Evolutionary conservation across 495 filamentous ascomycete species (phyloP).

Genomic region (Staphylotrichum longicolle): DNA sequence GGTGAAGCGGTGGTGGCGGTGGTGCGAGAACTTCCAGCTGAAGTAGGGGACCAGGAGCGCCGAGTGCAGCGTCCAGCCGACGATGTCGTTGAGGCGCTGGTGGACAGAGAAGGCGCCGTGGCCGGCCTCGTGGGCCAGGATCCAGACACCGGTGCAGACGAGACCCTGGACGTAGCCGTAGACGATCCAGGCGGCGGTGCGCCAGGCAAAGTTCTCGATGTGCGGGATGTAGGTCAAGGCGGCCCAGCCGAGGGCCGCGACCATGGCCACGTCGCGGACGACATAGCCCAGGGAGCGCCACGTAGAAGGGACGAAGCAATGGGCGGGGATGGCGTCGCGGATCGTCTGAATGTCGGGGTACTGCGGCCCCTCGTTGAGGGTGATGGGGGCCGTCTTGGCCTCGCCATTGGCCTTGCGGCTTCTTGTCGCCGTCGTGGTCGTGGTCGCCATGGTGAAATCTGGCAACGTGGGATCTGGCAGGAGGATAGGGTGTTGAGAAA

Average conservation of each 20-base stretch:
- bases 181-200: slow-evolving; percentile 57
- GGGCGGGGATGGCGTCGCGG: slow-evolving; percentile 71
- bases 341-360: slow-evolving; percentile 75
- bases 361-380: slow-evolving; percentile 62
- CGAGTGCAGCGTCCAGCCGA: slow-evolving; percentile 81
- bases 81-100: slow-evolving; percentile 75
- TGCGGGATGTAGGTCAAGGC: slow-evolving; percentile 61
- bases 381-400: slow-evolving; percentile 33
- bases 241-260: slow-evolving; percentile 60
- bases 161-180: slow-evolving; percentile 77
- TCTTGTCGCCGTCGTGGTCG: slow-evolving; percentile 25
- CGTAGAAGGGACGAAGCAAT: slow-evolving; percentile 75
- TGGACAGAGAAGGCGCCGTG: slow-evolving; percentile 83
- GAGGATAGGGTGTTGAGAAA: neutral
- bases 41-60: slow-evolving; percentile 82
- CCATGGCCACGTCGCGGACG: slow-evolving; percentile 62
- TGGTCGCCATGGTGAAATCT: slow-evolving; percentile 22
- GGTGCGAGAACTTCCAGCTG: slow-evolving; percentile 91
- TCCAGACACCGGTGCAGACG: slow-evolving; percentile 79
- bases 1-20: slow-evolving; percentile 93
- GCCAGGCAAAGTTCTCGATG: slow-evolving; percentile 55
- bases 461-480: neutral
- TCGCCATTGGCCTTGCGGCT: slow-evolving; percentile 21
- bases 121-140: slow-evolving; percentile 83
- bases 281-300: slow-evolving; percentile 63